Evolutionary conservation across 2,329 filamentous ascomycete genomes (phyloP).

Genomic region (Botrytis paeoniae): DNA sequence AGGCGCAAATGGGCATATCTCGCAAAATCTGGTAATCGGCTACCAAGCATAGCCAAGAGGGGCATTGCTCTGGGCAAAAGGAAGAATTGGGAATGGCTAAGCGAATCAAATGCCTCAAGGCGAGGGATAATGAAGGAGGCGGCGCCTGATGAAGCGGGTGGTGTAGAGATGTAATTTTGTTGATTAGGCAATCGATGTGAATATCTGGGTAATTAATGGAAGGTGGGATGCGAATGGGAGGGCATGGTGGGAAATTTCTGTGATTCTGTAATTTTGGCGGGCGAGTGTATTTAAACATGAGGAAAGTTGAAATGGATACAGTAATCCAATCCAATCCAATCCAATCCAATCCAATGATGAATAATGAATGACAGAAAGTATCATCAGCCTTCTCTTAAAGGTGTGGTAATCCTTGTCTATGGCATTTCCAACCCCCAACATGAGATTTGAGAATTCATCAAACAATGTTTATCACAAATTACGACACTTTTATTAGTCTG

Average conservation of each 20-base stretch:
- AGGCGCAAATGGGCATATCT: background rate
- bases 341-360: background rate
- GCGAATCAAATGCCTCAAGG: background rate
- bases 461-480: background rate
- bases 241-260: background rate
- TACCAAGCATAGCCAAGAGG: constrained; percentile 13
- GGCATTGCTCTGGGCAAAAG: constrained; percentile 14
- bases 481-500: background rate
- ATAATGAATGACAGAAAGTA: background rate
- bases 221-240: background rate
- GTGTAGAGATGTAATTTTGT: background rate
- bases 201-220: background rate
- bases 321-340: background rate
- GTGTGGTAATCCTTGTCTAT: constrained; percentile 4
- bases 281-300: background rate
- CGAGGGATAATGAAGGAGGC: background rate
- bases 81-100: background rate
- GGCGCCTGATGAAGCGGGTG: background rate
- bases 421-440: background rate
- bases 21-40: background rate
- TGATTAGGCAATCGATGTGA: background rate
- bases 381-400: constrained; percentile 10
- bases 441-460: background rate
- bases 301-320: background rate
- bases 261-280: background rate